Base-by-base conservation (phyloP, 257 asterid genomes). In the Anisodus acutangulus region DNA sequence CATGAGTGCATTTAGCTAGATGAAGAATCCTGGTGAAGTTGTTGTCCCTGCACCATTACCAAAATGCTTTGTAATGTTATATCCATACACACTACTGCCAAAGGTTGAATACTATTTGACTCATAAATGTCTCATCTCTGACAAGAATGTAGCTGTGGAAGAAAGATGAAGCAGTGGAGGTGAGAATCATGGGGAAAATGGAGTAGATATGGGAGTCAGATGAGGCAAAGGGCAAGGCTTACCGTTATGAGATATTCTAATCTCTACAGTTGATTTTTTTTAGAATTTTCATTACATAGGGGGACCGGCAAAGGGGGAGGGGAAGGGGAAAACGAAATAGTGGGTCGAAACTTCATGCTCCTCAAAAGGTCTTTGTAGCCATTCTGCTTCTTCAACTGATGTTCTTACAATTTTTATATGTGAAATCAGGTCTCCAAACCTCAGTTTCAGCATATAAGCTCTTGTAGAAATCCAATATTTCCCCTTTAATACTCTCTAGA, bases 381-480 rank as follows among this genome's bases (percentile, higher is more conserved):
- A 19, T 19, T 62, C 39, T 62, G 19, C 37, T n/a, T 60, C 37
- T n/a, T 60, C 39, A 62, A 62, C 68, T 62, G 68, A 19, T 45
- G 7, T 62, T 62, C 37, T 19, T 62, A 13, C 12, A 8, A n/a
- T 59, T 59, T 59, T n/a, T 31, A 16, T 59, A n/a, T n/a, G 66
- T 59, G 31, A 59, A 60, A n/a, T 60, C 35, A 60, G 67, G 67
- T 60, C 67, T 60, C 67, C 67, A 60, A 60, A n/a, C 13, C 9
- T 60, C 67, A 60, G 67, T 60, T n/a, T n/a, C 67, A 60, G 67
- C 67, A 60, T n/a, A 60, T n/a, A 60, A 60, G 35, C 22, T n/a
- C 67, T 60, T n/a, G 31, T 3, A n/a, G 67, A 60, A 60, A 60
- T n/a, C 35, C 4, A n/a, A 3, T 60, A 60, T n/a, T 6, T 60